These are phyloP conservation scores for Pogostemon cablin DNA, from an alignment of 257 asterid genomes.

Conservation along the genomic window DNA sequence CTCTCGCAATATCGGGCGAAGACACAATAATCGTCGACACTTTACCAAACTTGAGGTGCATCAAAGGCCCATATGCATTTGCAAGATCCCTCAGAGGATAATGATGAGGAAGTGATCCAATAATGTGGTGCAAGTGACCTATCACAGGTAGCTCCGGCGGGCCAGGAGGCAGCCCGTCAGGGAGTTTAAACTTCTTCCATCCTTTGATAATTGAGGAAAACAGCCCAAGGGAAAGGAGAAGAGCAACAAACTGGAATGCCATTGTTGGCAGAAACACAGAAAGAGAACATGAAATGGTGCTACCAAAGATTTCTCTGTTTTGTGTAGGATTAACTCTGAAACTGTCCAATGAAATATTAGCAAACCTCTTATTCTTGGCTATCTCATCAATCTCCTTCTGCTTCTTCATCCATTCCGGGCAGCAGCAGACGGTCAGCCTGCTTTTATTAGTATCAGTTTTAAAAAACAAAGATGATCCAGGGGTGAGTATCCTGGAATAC, in stretches of 20 bases:
- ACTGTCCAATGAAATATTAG: not conserved
- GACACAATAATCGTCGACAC: slow-evolving; percentile 30
- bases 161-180: slow-evolving; percentile 39
- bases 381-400: not conserved
- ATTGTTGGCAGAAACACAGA: slow-evolving; percentile 27
- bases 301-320: not conserved
- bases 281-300: not conserved
- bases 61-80: slow-evolving; percentile 34
- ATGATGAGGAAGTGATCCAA: slow-evolving; percentile 37
- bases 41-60: slow-evolving; percentile 43
- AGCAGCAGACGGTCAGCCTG: slow-evolving; percentile 23
- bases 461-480: slow-evolving; percentile 25
- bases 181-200: slow-evolving; percentile 26
- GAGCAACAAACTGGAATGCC: slow-evolving; percentile 25
- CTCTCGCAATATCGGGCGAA: slow-evolving; percentile 35
- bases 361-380: slow-evolving; percentile 7
- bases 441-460: not conserved
- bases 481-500: slow-evolving; percentile 24
- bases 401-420: slow-evolving; percentile 24
- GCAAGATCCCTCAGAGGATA: slow-evolving; percentile 37
- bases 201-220: slow-evolving; percentile 26
- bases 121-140: slow-evolving; percentile 42
- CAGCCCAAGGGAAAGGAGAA: slow-evolving; percentile 27
- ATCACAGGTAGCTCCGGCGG: slow-evolving; percentile 42
- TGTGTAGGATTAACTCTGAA: not conserved